These are phyloP conservation scores for Leishmania aethiopica DNA, from an alignment of 208 protist genomes.

Conservation along the genomic window DNA sequence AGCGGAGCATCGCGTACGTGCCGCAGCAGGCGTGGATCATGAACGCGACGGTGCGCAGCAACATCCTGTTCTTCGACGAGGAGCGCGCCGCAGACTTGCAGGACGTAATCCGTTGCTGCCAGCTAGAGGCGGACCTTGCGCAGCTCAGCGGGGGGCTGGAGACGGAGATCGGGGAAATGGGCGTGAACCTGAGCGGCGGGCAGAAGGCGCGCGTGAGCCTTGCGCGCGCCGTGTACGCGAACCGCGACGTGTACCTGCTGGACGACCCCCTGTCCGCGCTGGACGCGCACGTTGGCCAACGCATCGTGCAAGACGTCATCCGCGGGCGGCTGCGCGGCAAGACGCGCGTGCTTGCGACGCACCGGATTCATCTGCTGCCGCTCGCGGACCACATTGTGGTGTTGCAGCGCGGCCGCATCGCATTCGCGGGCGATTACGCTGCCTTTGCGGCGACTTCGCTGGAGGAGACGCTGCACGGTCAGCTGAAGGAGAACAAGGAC, in stretches of 20 bases:
- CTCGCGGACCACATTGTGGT: constrained; percentile 87
- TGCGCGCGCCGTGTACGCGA: constrained; percentile 87
- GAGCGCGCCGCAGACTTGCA: constrained; percentile 56
- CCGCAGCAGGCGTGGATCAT: constrained; percentile 94
- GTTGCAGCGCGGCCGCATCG: constrained; percentile 62
- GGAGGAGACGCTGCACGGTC: constrained; percentile 2
- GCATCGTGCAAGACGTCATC: constrained; percentile 52
- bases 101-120: constrained; percentile 52
- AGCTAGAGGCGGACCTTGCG: constrained; percentile 85
- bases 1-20: constrained; percentile 82
- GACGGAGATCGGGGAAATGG: constrained; percentile 91
- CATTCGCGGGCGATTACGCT: constrained; percentile 42
- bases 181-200: constrained; percentile 89
- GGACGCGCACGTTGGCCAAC: constrained; percentile 84
- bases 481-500: constrained; percentile 1
- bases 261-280: constrained; percentile 94
- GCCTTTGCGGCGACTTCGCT: constrained; percentile 39
- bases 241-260: constrained; percentile 87
- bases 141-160: constrained; percentile 80
- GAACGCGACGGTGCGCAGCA: constrained; percentile 90
- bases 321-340: constrained; percentile 67
- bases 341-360: constrained; percentile 94
- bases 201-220: constrained; percentile 89
- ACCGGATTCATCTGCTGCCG: constrained; percentile 92
- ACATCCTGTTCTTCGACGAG: constrained; percentile 91